These are phyloP conservation scores for Trichaptum fuscoviolaceum DNA, from an alignment of 768 basidiomycete species.

Conservation along the genomic window DNA sequence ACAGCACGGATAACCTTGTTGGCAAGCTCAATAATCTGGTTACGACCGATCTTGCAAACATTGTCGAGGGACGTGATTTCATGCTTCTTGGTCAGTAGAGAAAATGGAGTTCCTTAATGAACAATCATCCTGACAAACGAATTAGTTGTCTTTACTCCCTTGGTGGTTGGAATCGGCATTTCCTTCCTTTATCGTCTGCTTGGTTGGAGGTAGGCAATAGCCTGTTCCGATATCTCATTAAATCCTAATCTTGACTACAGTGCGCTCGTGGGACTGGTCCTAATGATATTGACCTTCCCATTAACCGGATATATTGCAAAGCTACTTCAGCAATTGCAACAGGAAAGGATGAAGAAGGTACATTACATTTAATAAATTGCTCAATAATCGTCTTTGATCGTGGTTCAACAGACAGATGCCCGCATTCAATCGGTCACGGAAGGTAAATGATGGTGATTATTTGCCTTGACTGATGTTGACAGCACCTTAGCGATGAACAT, in stretches of 20 bases:
- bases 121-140: background rate
- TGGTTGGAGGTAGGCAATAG: constrained; percentile 18
- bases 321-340: constrained; percentile 30
- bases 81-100: constrained; percentile 21
- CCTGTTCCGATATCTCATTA: background rate
- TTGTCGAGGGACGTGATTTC: constrained; percentile 32
- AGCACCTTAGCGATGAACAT: constrained; percentile 25
- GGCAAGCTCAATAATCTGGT: constrained; percentile 41
- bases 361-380: constrained; percentile 2
- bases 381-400: background rate
- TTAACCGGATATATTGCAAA: constrained; percentile 36
- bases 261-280: constrained; percentile 35
- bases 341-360: constrained; percentile 36
- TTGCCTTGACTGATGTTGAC: background rate
- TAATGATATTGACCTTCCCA: constrained; percentile 36
- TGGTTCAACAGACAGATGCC: constrained; percentile 34
- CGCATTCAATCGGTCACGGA: constrained; percentile 43
- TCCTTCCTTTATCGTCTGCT: constrained; percentile 29
- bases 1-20: constrained; percentile 22
- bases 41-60: constrained; percentile 34
- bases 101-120: background rate
- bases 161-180: constrained; percentile 30
- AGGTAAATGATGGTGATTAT: constrained; percentile 21
- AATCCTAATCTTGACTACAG: constrained; percentile 17
- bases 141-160: constrained; percentile 11